Conservation (phyloP, 1,284 basidiomycete species). For the Phylloboletellus chloephorus region DNA sequence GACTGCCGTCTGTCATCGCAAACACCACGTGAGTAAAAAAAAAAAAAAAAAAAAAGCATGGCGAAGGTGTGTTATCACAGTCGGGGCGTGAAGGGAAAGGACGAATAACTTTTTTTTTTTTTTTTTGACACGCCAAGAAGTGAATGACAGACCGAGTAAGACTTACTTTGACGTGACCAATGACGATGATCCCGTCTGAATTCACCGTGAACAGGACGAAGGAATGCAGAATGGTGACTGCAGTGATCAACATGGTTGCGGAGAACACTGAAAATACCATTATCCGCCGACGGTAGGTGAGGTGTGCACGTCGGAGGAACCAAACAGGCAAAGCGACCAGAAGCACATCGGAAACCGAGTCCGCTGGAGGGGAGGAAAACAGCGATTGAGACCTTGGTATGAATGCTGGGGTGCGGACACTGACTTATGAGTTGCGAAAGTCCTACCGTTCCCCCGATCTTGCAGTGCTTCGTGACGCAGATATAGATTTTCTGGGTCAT, state of each 20-base stretch:
- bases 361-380: constrained; percentile 7
- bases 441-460: constrained; percentile 5
- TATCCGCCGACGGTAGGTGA: constrained; percentile 18
- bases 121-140: background rate
- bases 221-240: constrained; percentile 19
- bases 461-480: constrained; percentile 11
- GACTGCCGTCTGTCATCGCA: constrained; percentile 13
- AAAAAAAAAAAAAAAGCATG: background rate
- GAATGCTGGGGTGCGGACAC: constrained; percentile 1
- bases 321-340: constrained; percentile 21
- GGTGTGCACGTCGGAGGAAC: constrained; percentile 6
- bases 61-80: background rate
- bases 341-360: constrained; percentile 25
- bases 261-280: constrained; percentile 17
- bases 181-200: constrained; percentile 11
- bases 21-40: constrained; percentile 2
- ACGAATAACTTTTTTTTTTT: background rate
- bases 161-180: constrained; percentile 23
- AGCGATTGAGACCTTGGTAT: background rate
- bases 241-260: constrained; percentile 18
- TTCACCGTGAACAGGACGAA: constrained; percentile 1
- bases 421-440: constrained; percentile 20
- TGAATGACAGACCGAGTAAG: background rate
- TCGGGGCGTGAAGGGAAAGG: background rate
- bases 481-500: constrained; percentile 15